phyloP scores from a whole-genome alignment of 257 asterid genomes.

The Jacaranda copaia region DNA sequence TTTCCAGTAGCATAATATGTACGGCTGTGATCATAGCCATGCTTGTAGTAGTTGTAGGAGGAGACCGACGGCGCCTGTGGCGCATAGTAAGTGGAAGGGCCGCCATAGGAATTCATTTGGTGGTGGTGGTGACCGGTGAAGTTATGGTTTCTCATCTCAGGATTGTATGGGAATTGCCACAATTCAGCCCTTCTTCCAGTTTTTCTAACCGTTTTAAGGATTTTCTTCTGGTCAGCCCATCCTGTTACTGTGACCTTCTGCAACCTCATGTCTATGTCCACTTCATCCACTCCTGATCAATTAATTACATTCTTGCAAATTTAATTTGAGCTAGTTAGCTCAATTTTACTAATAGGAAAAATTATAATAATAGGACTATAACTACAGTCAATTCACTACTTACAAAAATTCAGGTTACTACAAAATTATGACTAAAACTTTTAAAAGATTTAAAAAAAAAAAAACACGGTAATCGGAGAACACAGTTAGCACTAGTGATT shows the following conservation, averaged over 20 bases:
- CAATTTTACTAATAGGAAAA: too few relatives aligned
- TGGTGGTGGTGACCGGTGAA: constrained; percentile 40
- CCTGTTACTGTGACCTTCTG: constrained; percentile 84
- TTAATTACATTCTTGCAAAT: background rate
- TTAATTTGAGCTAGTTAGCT: too few relatives aligned
- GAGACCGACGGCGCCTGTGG: constrained; percentile 31
- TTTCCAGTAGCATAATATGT: constrained; percentile 36
- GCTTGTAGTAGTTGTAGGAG: constrained; percentile 76
- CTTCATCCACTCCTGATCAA: constrained; percentile 64
- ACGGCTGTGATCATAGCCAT: constrained; percentile 55
- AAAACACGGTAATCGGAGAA: too few relatives aligned
- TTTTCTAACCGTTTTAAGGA: constrained; percentile 62
- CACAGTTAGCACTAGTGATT: too few relatives aligned
- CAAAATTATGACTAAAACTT: too few relatives aligned
- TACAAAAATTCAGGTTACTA: too few relatives aligned
- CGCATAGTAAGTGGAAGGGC: background rate
- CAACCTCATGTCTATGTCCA: constrained; percentile 78
- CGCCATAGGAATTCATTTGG: constrained; percentile 43
- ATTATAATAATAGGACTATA: too few relatives aligned
- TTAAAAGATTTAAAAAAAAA: too few relatives aligned
- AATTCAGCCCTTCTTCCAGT: constrained; percentile 77
- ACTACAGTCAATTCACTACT: too few relatives aligned
- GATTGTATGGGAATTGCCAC: constrained; percentile 71
- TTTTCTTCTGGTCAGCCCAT: constrained; percentile 70
- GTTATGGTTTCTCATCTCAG: constrained; percentile 53